Conservation (phyloP, 2,329 filamentous ascomycete species). For the Monilinia aucupariae region DNA sequence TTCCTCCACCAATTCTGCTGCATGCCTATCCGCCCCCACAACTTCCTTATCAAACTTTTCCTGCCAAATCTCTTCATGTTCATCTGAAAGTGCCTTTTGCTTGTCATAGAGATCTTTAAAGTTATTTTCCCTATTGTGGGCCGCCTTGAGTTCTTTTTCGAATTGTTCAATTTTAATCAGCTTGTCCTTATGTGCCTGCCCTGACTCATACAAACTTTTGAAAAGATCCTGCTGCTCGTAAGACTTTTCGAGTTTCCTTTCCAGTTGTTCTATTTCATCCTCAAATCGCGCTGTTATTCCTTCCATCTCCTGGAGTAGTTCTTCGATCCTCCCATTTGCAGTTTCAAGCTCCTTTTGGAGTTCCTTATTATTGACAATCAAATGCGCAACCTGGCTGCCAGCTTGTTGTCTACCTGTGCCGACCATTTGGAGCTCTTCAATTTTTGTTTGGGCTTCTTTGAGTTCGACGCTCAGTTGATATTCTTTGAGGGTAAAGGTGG, state of each 20-base stretch:
- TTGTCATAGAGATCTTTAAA: not conserved
- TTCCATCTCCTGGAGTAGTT: not conserved
- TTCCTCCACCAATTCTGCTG: slow-evolving; percentile 4
- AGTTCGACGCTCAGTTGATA: not conserved
- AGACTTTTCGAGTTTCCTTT: not conserved
- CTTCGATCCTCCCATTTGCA: not conserved
- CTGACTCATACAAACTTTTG: not conserved
- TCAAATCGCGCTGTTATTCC: not conserved
- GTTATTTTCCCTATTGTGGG: not conserved
- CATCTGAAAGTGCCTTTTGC: not conserved
- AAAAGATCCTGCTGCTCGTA: not conserved
- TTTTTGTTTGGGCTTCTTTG: not conserved
- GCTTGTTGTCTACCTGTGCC: not conserved
- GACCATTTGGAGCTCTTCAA: not conserved
- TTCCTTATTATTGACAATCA: not conserved
- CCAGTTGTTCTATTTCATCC: slow-evolving; percentile 3
- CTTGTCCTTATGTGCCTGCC: not conserved
- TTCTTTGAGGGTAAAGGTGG: not conserved
- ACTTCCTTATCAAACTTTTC: slow-evolving; percentile 3
- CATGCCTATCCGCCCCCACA: not conserved
- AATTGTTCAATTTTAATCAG: not conserved
- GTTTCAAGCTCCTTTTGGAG: not conserved
- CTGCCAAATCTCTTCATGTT: slow-evolving; percentile 4
- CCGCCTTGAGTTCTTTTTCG: not conserved
- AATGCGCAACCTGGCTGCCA: no score